Evolutionary conservation across 352 stramenopile species (phyloP), one percentile per base, ranked within the genome.

Genomic region (Pythium monospermum): DNA sequence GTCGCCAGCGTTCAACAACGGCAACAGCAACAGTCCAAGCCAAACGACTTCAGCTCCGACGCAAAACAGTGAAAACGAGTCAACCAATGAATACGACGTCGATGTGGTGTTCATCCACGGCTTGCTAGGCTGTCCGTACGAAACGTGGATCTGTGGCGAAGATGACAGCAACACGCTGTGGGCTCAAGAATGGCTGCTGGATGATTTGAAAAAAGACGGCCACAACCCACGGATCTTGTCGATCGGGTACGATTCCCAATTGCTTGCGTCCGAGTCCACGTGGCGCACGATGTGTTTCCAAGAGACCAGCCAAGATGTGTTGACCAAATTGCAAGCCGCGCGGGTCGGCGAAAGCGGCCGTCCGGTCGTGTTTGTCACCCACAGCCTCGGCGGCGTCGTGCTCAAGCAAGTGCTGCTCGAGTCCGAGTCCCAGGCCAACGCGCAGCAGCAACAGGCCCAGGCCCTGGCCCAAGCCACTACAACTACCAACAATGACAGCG

Each of bases 71-170:
- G 27, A 45, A 19, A 31, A 53, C 31, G 48, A 72, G 7, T 36
- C 64, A 41, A 36, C 46, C 8, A 47, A 53, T 38, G 52, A 75
- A 13, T 91, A 87, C 33, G 74, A 88, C 27, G 66, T 90, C 1
- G 83, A 94, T 25, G 72, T 94, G 4, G 80, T 94, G 13, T 87
- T 94, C 44, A 73, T 94, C 28, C 83, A 93, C 41, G 83, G 83
- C 0, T 54, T 94, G n/a, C 49, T 90, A 2, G 83, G 83, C 3
- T 88, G 73, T 53, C 76, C 82, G 28, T 89, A 84, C 48, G 73
- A 84, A 44, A 94, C 83, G 25, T 94, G 83, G 83, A 74, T 85
- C 35, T 82, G 76, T 33, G 75, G 75, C 6, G 73, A 83, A 49
- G 72, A 87, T 40, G 67, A 85, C 37, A 57, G 53, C 6, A n/a